Evolutionary conservation across 1,284 basidiomycete species (phyloP).

Genomic region (Somion occarium): DNA sequence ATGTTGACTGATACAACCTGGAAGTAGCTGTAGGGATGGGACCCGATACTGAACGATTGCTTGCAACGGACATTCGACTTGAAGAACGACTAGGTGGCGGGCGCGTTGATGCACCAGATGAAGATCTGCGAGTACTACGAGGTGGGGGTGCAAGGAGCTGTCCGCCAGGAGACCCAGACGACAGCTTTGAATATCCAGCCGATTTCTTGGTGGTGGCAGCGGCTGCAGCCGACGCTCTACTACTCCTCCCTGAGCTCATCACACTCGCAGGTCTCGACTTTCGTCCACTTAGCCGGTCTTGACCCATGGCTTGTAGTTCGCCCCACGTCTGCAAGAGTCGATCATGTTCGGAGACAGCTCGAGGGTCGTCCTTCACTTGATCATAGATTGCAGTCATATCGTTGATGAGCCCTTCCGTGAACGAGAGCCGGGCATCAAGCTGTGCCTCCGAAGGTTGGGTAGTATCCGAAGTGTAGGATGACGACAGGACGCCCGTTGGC

Average conservation of each 20-base stretch:
- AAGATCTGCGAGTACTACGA: slow-evolving; percentile 38
- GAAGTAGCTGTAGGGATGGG: slow-evolving; percentile 30
- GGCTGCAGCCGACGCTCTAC: slow-evolving; percentile 39
- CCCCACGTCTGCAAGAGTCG: slow-evolving; percentile 73
- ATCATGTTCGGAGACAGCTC: slow-evolving; percentile 52
- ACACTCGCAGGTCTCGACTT: slow-evolving; percentile 64
- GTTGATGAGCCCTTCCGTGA: slow-evolving; percentile 50
- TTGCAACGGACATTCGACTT: slow-evolving; percentile 40
- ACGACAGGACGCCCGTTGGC: slow-evolving; percentile 48
- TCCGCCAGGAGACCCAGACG: slow-evolving; percentile 34
- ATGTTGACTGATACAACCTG: slow-evolving; percentile 58
- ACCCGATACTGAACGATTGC: slow-evolving; percentile 50
- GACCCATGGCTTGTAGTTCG: slow-evolving; percentile 75
- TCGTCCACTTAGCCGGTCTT: slow-evolving; percentile 54
- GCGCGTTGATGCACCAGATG: slow-evolving; percentile 38
- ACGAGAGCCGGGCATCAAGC: slow-evolving; percentile 52
- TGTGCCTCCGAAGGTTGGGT: slow-evolving; percentile 57
- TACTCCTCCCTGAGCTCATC: slow-evolving; percentile 49
- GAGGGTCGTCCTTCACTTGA: slow-evolving; percentile 46
- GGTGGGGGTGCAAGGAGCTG: slow-evolving; percentile 45
- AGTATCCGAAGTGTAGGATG: slow-evolving; percentile 39
- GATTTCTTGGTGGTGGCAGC: slow-evolving; percentile 28
- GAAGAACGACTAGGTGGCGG: slow-evolving; percentile 34
- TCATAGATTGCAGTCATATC: slow-evolving; percentile 39
- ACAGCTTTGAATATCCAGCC: slow-evolving; percentile 48